Evolutionary conservation across 164 flowering plant genomes (phyloP).

Genomic region (Tinospora cordifolia): DNA sequence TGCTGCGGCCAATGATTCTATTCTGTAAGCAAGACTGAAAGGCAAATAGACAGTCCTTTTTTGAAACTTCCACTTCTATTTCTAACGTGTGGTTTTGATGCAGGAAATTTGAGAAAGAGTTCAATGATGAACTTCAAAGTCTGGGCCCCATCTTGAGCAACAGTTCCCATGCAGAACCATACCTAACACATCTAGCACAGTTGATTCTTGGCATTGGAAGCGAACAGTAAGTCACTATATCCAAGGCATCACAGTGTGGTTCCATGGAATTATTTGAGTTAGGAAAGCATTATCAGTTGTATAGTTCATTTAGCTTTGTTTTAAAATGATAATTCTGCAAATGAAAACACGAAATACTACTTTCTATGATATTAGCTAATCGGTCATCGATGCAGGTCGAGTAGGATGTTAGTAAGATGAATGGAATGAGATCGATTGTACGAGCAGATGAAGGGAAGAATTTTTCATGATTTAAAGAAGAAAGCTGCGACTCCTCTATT

Average conservation of each 20-base stretch:
- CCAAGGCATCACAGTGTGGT: too few relatives aligned
- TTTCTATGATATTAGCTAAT: not conserved
- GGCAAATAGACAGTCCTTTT: not conserved
- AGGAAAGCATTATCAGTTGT: too few relatives aligned
- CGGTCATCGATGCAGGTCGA: not conserved
- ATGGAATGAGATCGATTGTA: not conserved
- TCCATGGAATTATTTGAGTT: too few relatives aligned
- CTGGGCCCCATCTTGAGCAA: slow-evolving; percentile 72
- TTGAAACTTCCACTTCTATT: not conserved
- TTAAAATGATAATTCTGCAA: not conserved
- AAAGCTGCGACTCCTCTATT: not conserved
- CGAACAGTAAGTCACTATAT: slow-evolving; percentile 27
- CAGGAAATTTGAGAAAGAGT: slow-evolving; percentile 92
- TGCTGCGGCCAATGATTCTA: slow-evolving; percentile 44
- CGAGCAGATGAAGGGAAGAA: not conserved
- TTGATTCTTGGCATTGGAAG: slow-evolving; percentile 75
- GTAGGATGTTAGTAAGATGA: not conserved
- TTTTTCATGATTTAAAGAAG: not conserved
- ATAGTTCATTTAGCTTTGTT: not conserved
- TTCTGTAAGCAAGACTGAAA: slow-evolving; percentile 46
- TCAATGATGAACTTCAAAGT: slow-evolving; percentile 70
- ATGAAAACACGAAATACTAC: not conserved
- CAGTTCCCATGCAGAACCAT: slow-evolving; percentile 82
- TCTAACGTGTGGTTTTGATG: slow-evolving; percentile 8
- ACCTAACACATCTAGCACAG: slow-evolving; percentile 88